Evolutionary conservation across 2,329 filamentous ascomycete genomes (phyloP).

Genomic region (Fusarium sp.): DNA sequence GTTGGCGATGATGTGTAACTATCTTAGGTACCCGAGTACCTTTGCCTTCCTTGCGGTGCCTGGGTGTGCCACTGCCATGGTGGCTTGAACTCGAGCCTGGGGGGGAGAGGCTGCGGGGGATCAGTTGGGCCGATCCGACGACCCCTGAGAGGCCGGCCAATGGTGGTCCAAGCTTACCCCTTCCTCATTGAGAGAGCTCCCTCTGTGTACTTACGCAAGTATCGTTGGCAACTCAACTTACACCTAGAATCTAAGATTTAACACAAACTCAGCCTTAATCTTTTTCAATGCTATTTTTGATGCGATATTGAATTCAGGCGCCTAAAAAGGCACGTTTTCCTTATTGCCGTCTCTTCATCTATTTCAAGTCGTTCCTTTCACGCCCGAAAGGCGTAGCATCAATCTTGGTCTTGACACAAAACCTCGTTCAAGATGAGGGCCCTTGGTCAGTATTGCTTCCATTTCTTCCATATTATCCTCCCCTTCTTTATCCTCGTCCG

Average conservation of each 20-base stretch:
- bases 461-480: neutral
- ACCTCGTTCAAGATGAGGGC: conserved; percentile 35
- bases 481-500: neutral
- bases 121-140: conserved; percentile 51
- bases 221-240: neutral
- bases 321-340: neutral
- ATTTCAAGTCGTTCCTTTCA: neutral
- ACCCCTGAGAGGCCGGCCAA: conserved; percentile 1
- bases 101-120: conserved; percentile 35
- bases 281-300: neutral
- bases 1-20: conserved; percentile 39
- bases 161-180: neutral
- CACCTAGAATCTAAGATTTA: neutral
- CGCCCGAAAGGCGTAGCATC: neutral
- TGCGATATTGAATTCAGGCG: neutral
- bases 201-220: neutral
- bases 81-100: conserved; percentile 14
- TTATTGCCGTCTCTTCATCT: neutral
- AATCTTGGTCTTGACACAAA: neutral
- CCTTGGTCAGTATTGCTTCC: conserved; percentile 18
- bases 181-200: neutral
- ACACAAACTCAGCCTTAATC: neutral
- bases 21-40: conserved; percentile 20
- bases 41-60: neutral
- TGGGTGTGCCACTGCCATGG: conserved; percentile 15